A percentile compares a stretch with the other conserved stretches of the same genome.
Evolutionary conservation across 768 basidiomycete genomes (phyloP).

Genomic region (Russula earlei): DNA sequence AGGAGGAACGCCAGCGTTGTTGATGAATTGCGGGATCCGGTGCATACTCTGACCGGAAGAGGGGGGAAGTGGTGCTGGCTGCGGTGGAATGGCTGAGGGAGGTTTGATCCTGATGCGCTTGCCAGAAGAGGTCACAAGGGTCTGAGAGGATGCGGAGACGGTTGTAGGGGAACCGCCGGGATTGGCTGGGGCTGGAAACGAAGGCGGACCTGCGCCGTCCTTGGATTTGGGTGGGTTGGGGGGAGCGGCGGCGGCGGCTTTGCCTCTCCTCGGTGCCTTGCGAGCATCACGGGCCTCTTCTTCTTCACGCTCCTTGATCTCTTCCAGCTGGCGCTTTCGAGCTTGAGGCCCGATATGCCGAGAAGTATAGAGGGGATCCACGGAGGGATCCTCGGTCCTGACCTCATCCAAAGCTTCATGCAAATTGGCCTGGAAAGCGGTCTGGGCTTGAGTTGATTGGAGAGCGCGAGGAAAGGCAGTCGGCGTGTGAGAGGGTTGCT

Average conservation of each 20-base stretch:
- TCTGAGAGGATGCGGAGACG: constrained; percentile 22
- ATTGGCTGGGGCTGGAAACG: constrained; percentile 23
- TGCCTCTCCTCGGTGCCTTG: constrained; percentile 28
- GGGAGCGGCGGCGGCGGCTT: constrained; percentile 16
- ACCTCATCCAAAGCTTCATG: constrained; percentile 40
- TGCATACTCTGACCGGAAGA: constrained; percentile 19
- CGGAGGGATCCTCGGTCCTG: constrained; percentile 34
- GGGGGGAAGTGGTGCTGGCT: constrained; percentile 10
- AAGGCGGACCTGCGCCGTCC: constrained; percentile 24
- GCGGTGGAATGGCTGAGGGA: constrained; percentile 27
- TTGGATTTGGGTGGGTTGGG: constrained; percentile 31
- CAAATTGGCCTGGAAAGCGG: constrained; percentile 38
- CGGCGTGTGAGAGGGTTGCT: constrained; percentile 28
- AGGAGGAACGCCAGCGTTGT: constrained; percentile 16
- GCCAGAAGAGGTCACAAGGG: constrained; percentile 40
- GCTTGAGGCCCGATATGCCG: constrained; percentile 38
- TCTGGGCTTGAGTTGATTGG: constrained; percentile 34
- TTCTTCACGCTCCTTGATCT: constrained; percentile 31
- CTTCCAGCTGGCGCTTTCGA: constrained; percentile 37
- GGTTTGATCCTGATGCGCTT: constrained; percentile 43
- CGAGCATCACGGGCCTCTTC: constrained; percentile 39
- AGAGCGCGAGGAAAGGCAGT: constrained; percentile 44
- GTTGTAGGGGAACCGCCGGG: constrained; percentile 14
- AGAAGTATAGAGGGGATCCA: constrained; percentile 38
- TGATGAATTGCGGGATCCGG: constrained; percentile 15